Evolutionary conservation across 352 stramenopile genomes (phyloP), one percentile per base, ranked within the genome.

Genomic region (Aphanomyces cochlioides): DNA sequence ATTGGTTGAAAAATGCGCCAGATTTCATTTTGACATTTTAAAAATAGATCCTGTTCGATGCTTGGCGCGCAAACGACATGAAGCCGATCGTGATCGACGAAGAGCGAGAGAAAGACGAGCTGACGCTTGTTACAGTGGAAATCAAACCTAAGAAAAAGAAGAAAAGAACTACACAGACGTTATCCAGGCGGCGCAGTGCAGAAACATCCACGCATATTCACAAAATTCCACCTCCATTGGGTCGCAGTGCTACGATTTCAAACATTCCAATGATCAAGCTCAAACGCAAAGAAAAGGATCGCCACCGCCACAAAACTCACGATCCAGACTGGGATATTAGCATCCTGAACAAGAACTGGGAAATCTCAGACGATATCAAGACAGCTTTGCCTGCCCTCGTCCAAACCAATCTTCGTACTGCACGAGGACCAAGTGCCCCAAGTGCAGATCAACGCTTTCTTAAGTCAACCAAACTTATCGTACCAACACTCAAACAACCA

Each of bases 321-420:
- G 54, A 56, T 5, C 5, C 64, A n/a, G 56, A 70, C 40, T 92
- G 85, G 85, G 81, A 90, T 40, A 90, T 92, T 71, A 86, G 78
- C 37, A 78, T 83, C 8, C 70, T 92, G 66, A 90, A 87, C 75
- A 83, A 84, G 47, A 80, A 80, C 69, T 92, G 85, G 85, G 82
- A 83, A 63, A 92, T 90, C 69, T 82, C 90, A 60, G 37, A 72
- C 7, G 83, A 90, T 17, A 74, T 90, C 39, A 72, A 73, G 21
- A 80, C 82, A 36, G 86, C 70, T 34, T 73, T 92, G 38, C 85
- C 83, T 7, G 78, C 76, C 10, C 81, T 92, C 15, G 85, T 80
- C 12, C 80, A 83, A 5, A 53, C 72, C 36, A 88, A 85, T 61
- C 78, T 70, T 15, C 47, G 64, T 2, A 34, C 8, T 17, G 37